Base-by-base conservation (phyloP, 148 eudicot genomes). In the Beta vulgaris region DNA sequence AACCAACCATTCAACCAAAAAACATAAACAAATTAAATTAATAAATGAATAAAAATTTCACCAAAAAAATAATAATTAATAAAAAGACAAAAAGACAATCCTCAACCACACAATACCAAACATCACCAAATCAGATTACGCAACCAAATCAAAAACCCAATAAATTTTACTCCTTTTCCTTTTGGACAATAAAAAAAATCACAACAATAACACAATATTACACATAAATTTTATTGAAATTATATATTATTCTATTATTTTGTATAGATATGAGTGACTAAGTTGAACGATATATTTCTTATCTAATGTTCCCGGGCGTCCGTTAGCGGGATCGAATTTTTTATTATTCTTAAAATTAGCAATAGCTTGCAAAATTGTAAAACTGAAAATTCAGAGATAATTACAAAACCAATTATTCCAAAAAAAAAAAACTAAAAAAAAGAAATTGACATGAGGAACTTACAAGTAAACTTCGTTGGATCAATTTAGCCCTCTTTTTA, bases 401-500 rank as follows among this genome's bases (percentile, higher is more conserved):
- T n/a, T 26, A 37, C 13, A 37, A 15, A 25, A 5, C 16, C 3
- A 11, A 48, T 6, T 23, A 6, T 16, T 36, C 40, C 3, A 49
- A 4, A 19, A 12, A 39, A 29, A 16, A 57, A 9, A 66, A 13
- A 34, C 8, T 28, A 3, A 15, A 3, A n/a, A 48, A 6, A 16
- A 7, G 2, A 40, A 16, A 11, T n/a, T 32, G n/a, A n/a, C n/a
- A n/a, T 54, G 36, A 14, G 34, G 13, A 29, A 39, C 91, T 83
- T 82, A 96, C 99, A 76, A 87, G 86, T 61, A 96, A 80, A 63
- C 88, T 86, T 71, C 89, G 90, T 67, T 96, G 99, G 69, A 92
- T 81, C 54, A 87, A 76, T 66, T 96, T 96, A 39, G 94, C 97
- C 76, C 99, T 86, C 79, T 92, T 96, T 82, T 96, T 96, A 43